A percentile compares a stretch with the other conserved stretches of the same genome.
phyloP scores from a whole-genome alignment of 257 asterid species.

The Plantago ovata region DNA sequence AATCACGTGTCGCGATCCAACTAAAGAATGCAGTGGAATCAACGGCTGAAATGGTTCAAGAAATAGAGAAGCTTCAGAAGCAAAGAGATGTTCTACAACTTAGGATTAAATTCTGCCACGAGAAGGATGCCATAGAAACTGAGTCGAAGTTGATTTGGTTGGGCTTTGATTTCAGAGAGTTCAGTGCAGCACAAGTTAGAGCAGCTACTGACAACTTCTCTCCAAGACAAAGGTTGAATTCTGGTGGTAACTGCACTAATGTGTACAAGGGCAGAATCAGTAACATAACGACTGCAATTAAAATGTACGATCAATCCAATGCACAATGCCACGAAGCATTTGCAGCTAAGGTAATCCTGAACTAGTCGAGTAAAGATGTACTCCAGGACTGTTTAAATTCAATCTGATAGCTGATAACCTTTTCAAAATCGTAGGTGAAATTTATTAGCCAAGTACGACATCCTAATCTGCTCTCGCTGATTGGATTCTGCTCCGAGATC shows the following conservation, averaged over 20 bases:
- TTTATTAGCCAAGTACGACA: conserved; percentile 45
- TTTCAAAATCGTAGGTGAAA: no score
- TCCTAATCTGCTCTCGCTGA: conserved; percentile 48
- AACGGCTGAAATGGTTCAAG: conserved; percentile 43
- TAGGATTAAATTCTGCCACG: conserved; percentile 62
- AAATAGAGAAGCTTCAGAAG: conserved; percentile 47
- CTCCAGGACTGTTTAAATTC: no score
- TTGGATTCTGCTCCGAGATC: conserved; percentile 62
- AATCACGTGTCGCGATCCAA: conserved; percentile 38
- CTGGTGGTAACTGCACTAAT: conserved; percentile 35
- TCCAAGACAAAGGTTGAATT: conserved; percentile 42
- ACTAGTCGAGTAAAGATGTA: no score
- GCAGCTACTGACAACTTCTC: conserved; percentile 62
- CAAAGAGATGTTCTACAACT: conserved; percentile 52
- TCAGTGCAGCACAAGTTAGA: conserved; percentile 49
- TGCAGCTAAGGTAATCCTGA: conserved; percentile 37
- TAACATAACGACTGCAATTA: conserved; percentile 47
- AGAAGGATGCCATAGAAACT: conserved; percentile 46
- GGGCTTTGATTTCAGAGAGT: conserved; percentile 40
- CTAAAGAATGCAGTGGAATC: conserved; percentile 42
- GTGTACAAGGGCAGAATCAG: conserved; percentile 47
- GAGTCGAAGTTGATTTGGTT: conserved; percentile 25
- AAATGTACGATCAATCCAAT: conserved; percentile 25
- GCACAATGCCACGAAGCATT: conserved; percentile 30
- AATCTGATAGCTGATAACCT: no score